These are phyloP conservation scores for Cladorrhinum sp. DNA, from an alignment of 2,329 filamentous ascomycete genomes.

Conservation along the genomic window DNA sequence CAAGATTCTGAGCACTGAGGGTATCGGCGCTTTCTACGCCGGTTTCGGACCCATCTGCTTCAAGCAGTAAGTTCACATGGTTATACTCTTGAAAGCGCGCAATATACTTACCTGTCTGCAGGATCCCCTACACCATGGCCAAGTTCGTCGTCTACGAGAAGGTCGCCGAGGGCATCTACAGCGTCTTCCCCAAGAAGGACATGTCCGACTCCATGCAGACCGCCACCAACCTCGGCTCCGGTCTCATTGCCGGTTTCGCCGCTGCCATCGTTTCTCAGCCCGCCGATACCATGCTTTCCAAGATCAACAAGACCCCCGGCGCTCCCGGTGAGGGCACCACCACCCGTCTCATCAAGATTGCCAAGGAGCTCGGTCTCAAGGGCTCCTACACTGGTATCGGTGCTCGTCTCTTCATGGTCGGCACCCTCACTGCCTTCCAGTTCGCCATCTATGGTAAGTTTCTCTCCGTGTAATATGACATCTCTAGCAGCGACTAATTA, in stretches of 20 bases:
- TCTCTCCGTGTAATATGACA: background rate
- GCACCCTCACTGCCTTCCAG: conserved; percentile 68
- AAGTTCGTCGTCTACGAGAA: conserved; percentile 89
- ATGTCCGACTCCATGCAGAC: conserved; percentile 66
- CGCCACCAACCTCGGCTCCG: conserved; percentile 55
- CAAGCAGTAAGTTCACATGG: conserved; percentile 60
- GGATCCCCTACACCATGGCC: conserved; percentile 83
- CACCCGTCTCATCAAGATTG: conserved; percentile 75
- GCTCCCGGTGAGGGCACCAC: conserved; percentile 74
- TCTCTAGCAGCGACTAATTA: background rate
- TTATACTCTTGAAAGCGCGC: background rate
- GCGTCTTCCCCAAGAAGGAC: conserved; percentile 62
- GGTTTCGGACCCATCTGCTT: conserved; percentile 77
- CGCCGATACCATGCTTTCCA: conserved; percentile 81
- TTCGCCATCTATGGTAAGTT: conserved; percentile 74
- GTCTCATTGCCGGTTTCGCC: conserved; percentile 64
- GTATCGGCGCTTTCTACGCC: conserved; percentile 75
- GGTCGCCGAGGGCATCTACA: conserved; percentile 67
- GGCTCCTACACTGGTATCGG: conserved; percentile 74
- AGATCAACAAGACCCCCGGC: conserved; percentile 88
- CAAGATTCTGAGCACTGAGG: conserved; percentile 73
- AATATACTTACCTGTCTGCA: conserved; percentile 33
- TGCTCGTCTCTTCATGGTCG: conserved; percentile 55
- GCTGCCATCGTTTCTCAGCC: conserved; percentile 79
- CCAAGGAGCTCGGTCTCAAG: conserved; percentile 69